These are phyloP conservation scores for Paspalum vaginatum DNA, from an alignment of 176 grass and related monocot species.

Conservation along the genomic window DNA sequence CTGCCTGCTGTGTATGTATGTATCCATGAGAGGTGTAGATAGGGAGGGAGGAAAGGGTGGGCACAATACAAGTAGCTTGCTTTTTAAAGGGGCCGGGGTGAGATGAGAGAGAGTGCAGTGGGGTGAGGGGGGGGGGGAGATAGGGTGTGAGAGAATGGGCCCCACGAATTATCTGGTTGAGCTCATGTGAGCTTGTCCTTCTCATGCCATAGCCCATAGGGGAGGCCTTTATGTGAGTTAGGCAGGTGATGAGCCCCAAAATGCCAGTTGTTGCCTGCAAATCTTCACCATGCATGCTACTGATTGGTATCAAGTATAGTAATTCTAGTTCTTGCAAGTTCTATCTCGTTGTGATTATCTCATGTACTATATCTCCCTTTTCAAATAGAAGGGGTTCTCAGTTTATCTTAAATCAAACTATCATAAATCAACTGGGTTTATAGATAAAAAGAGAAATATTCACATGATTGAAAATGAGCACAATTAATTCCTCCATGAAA, in stretches of 20 bases:
- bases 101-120: conserved; percentile 10
- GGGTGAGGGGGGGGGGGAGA: neutral
- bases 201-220: conserved; percentile 45
- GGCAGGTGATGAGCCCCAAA: conserved; percentile 53
- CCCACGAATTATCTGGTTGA: conserved; percentile 60
- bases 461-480: no score
- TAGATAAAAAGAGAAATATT: no score
- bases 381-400: no score
- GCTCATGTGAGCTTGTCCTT: conserved; percentile 73
- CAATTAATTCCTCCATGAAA: no score
- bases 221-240: conserved; percentile 53
- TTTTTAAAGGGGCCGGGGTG: conserved; percentile 45
- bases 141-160: conserved; percentile 13
- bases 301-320: neutral
- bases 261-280: conserved; percentile 48
- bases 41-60: conserved; percentile 31
- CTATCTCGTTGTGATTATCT: neutral
- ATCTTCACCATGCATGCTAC: conserved; percentile 22
- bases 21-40: conserved; percentile 12
- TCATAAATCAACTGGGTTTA: no score
- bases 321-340: conserved; percentile 3
- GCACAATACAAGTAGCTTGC: conserved; percentile 48
- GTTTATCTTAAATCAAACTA: no score
- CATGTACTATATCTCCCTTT: no score
- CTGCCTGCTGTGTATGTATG: neutral